Conservation (phyloP, 2,329 filamentous ascomycete species). For the Nemania sp. region DNA sequence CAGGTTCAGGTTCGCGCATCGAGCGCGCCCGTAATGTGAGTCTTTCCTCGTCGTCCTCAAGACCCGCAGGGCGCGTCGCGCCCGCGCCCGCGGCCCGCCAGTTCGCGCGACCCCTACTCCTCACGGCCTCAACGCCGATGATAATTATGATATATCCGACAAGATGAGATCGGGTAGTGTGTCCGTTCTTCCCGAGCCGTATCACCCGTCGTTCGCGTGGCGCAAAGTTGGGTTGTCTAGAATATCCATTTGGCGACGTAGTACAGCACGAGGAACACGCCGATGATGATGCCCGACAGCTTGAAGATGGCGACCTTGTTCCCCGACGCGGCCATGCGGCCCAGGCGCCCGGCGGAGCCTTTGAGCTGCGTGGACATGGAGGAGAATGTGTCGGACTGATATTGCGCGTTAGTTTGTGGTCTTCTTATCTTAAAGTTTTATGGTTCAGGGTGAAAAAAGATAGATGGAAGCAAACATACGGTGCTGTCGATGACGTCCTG, state of each 20-base stretch:
- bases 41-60: too few relatives aligned
- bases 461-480: conserved; percentile 52
- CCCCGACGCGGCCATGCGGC: conserved; percentile 86
- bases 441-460: neutral
- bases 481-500: conserved; percentile 88
- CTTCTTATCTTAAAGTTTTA: neutral
- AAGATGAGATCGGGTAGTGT: too few relatives aligned
- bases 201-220: too few relatives aligned
- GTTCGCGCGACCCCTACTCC: too few relatives aligned
- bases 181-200: too few relatives aligned
- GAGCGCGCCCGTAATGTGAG: too few relatives aligned
- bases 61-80: too few relatives aligned
- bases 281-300: conserved; percentile 80
- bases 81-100: too few relatives aligned
- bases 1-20: too few relatives aligned
- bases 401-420: conserved; percentile 1
- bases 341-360: conserved; percentile 79
- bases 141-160: too few relatives aligned
- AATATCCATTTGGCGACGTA: conserved; percentile 70
- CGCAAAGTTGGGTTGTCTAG: conserved; percentile 39
- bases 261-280: conserved; percentile 72
- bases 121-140: too few relatives aligned
- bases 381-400: conserved; percentile 89
- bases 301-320: conserved; percentile 92
- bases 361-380: conserved; percentile 81